Percentiles rank a stretch among this genome's conserved stretches.
These are phyloP conservation scores for Cercophora sp. DNA, from an alignment of 495 filamentous ascomycete species.

Conservation along the genomic window DNA sequence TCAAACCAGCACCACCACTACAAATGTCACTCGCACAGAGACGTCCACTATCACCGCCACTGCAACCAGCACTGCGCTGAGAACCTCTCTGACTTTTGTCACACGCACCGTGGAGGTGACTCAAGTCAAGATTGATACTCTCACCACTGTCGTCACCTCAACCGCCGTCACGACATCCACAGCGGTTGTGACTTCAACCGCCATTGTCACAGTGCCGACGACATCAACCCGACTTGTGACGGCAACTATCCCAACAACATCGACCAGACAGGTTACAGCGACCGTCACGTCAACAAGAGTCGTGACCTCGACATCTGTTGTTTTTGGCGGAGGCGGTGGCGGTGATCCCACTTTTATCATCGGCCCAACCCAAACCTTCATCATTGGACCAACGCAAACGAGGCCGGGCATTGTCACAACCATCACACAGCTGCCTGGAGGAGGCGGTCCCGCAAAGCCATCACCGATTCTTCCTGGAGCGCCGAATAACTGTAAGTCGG, in stretches of 20 bases:
- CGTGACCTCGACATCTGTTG: not conserved
- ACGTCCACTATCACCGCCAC: constrained; percentile 12
- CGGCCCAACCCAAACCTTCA: not conserved
- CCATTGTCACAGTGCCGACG: no score
- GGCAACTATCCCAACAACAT: not conserved
- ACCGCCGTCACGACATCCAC: not conserved
- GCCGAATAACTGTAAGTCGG: constrained; percentile 23
- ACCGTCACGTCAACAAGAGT: not conserved
- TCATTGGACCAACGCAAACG: not conserved
- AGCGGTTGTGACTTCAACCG: not conserved
- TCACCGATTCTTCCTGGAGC: constrained; percentile 20
- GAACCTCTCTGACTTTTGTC: constrained; percentile 8
- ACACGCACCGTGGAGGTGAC: constrained; percentile 13
- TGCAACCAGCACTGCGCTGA: not conserved
- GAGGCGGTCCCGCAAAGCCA: not conserved
- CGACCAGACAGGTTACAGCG: not conserved
- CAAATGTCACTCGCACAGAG: constrained; percentile 4
- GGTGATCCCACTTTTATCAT: not conserved
- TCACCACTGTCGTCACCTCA: constrained; percentile 1
- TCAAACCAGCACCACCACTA: constrained; percentile 12
- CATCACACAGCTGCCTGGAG: not conserved
- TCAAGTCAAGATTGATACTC: constrained; percentile 13
- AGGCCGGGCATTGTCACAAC: not conserved
- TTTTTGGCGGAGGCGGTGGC: no score
- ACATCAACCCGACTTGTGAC: constrained; percentile 12